These are phyloP conservation scores for Nothophytophthora sp. DNA, from an alignment of 352 stramenopile species.

Conservation along the genomic window DNA sequence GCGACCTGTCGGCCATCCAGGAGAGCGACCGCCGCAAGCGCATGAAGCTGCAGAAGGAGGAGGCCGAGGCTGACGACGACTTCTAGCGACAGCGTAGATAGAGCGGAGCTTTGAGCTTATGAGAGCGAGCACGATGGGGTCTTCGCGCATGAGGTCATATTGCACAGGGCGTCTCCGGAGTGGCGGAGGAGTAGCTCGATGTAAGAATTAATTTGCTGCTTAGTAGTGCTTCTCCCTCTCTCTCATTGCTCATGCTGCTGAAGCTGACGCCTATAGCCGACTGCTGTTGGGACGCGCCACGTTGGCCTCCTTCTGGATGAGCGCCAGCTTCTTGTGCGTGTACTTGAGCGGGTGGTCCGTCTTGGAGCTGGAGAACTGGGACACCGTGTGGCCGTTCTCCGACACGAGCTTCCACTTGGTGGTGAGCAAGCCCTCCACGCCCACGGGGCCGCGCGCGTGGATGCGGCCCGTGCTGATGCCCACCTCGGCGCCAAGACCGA, in stretches of 20 bases:
- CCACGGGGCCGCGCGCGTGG: constrained; percentile 95
- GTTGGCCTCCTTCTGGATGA: constrained; percentile 63
- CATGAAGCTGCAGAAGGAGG: constrained; percentile 48
- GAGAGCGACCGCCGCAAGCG: constrained; percentile 72
- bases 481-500: constrained; percentile 97
- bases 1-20: constrained; percentile 70
- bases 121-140: no score
- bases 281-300: constrained; percentile 71
- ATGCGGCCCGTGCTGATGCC: constrained; percentile 98
- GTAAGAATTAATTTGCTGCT: neutral
- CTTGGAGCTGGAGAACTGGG: constrained; percentile 55
- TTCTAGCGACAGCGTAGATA: constrained; percentile 32
- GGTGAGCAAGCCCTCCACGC: constrained; percentile 96
- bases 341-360: constrained; percentile 56
- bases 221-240: neutral
- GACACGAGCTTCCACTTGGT: constrained; percentile 97
- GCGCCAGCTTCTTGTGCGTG: constrained; percentile 76
- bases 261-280: constrained; percentile 52
- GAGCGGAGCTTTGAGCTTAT: no score
- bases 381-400: constrained; percentile 81
- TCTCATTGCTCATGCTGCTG: no score
- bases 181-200: no score
- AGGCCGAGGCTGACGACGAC: constrained; percentile 45
- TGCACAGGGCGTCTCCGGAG: no score
- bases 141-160: no score